Conservation (phyloP, 768 basidiomycete genomes). For the Pleurotus cornucopiae region DNA sequence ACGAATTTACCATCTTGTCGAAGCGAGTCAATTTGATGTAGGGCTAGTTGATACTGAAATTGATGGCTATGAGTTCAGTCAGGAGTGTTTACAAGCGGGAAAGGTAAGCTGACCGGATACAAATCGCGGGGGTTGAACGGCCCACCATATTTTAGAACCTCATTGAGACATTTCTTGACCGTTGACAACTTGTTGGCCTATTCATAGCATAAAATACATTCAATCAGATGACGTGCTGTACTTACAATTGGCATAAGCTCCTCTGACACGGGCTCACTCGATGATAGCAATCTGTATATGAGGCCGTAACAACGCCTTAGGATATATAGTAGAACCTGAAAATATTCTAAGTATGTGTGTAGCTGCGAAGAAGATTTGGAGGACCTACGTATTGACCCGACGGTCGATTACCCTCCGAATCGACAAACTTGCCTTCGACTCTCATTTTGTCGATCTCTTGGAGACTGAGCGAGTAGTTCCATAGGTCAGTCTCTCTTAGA, state of each 20-base stretch:
- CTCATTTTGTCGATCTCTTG: constrained; percentile 98
- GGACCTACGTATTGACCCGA: constrained; percentile 87
- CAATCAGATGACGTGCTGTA: not conserved
- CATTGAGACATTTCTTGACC: constrained; percentile 94
- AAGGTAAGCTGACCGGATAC: constrained; percentile 68
- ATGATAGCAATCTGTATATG: constrained; percentile 89
- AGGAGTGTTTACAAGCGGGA: not conserved
- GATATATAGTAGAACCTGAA: constrained; percentile 86
- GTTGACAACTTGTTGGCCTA: constrained; percentile 96
- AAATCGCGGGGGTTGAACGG: constrained; percentile 89
- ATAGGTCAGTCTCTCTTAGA: constrained; percentile 88
- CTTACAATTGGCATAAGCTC: constrained; percentile 93
- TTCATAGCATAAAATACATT: not conserved
- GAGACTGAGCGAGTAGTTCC: constrained; percentile 89
- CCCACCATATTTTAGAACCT: constrained; percentile 93
- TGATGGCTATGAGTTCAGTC: not conserved
- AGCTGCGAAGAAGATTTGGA: not conserved
- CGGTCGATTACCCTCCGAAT: constrained; percentile 87
- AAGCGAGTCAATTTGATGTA: constrained; percentile 93
- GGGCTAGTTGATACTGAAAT: constrained; percentile 81
- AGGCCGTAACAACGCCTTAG: constrained; percentile 94
- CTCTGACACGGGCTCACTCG: constrained; percentile 95
- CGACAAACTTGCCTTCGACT: constrained; percentile 95
- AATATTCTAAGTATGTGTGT: not conserved
- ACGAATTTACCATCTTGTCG: constrained; percentile 93